phyloP scores from a whole-genome alignment of 768 basidiomycete genomes.

The Hericium coralloides region DNA sequence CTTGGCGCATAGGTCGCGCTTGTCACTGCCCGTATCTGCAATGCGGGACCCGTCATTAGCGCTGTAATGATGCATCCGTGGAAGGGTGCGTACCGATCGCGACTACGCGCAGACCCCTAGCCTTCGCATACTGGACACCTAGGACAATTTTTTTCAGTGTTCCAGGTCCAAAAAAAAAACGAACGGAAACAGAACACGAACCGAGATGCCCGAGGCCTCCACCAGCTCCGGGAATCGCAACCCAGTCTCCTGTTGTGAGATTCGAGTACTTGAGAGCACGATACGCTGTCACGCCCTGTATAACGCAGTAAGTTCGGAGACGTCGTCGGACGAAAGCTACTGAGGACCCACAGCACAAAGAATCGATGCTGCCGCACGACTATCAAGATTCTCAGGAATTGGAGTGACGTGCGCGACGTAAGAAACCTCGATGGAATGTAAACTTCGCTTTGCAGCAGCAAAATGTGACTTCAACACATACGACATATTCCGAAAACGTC shows the following conservation, averaged over 20 bases:
- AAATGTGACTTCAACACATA: neutral
- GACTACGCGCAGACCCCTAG: constrained; percentile 71
- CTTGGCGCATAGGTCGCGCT: constrained; percentile 46
- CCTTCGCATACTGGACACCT: constrained; percentile 74
- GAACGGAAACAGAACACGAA: constrained; percentile 17
- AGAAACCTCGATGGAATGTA: constrained; percentile 35
- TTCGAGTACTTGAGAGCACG: constrained; percentile 72
- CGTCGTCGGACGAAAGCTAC: neutral
- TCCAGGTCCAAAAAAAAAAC: neutral
- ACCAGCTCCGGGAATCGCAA: constrained; percentile 71
- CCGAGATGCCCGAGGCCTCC: constrained; percentile 81
- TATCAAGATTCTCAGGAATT: constrained; percentile 62
- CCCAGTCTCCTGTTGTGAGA: constrained; percentile 61
- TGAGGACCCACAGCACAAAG: constrained; percentile 58
- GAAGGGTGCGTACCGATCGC: constrained; percentile 43
- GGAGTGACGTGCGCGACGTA: constrained; percentile 68
- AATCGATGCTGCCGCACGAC: constrained; percentile 62
- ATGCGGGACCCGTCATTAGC: neutral
- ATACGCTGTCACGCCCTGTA: constrained; percentile 78
- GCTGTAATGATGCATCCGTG: neutral
- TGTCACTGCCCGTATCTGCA: constrained; percentile 65
- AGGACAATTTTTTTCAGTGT: neutral
- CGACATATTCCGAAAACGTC: constrained; percentile 65
- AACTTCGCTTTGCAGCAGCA: neutral
- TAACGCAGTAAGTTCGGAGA: neutral